Evolutionary conservation across 805 yeast genomes (phyloP), one percentile per base, ranked within the genome.

Genomic region (Tetrapisispora arboricola): DNA sequence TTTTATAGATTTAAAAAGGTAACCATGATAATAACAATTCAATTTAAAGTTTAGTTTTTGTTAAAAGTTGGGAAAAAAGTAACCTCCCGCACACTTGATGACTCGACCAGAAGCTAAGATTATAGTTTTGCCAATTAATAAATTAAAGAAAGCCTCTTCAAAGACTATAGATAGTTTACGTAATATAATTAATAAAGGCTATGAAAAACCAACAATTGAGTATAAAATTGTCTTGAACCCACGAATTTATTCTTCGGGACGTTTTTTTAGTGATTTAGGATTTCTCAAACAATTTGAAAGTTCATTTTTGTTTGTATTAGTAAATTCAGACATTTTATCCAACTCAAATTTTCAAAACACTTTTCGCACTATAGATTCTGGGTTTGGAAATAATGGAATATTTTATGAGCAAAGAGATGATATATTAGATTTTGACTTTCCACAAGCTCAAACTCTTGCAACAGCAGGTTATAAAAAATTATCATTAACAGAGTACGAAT

Each of bases 131-230:
- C 30, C 40, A 22, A 5, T 38, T 17, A 17, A 4, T 8, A 3
- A 3, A 6, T 30, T 38, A 11, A 38, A 22, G 15, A 21, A 38
- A 3, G 21, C 35, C 11, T 30, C 38, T 7, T 2, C 24, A 12
- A n/a, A 20, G 4, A 33, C 42, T 2, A 20, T 34, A 6, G 16
- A 19, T 4, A 40, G 46, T 18, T 39, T 70, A 24, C 43, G 51
- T 6, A 42, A 52, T 7, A 42, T 71, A n/a, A 54, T 76, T 42
- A 76, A 76, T 51, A 61, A 65, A 41, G 75, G 76, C 1, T 76
- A 75, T 53, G 60, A 68, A 44, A 71, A 68, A 44, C 71, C 73
- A 9, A 58, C 71, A 42, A 64, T 44, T 53, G 65, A 64, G 46
- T 76, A 60, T 48, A 61, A 64, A 1, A 51, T 72, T 7, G 65